A percentile compares a stretch with the other conserved stretches of the same genome.
Conservation (phyloP, 1,284 basidiomycete genomes). For the Pseudozyma thailandica region DNA sequence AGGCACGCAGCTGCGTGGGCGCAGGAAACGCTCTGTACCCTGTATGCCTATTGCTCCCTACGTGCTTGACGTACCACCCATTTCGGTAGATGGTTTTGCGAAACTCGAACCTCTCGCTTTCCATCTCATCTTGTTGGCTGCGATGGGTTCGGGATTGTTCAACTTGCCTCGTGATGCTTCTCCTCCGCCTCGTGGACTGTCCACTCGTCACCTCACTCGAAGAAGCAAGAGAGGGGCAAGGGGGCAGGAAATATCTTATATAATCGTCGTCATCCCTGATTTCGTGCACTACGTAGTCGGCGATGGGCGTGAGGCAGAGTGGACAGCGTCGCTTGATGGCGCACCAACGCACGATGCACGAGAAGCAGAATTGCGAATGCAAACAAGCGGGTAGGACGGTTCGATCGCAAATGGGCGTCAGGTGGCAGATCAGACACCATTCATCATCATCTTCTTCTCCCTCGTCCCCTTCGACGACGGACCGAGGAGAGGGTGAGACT, state of each 20-base stretch:
- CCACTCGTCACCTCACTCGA: not conserved
- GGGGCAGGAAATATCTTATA: slow-evolving; percentile 53
- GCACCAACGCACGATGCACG: slow-evolving; percentile 65
- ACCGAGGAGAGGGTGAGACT: too few relatives aligned
- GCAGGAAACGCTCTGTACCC: slow-evolving; percentile 51
- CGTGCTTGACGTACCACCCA: slow-evolving; percentile 58
- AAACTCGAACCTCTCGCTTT: slow-evolving; percentile 44
- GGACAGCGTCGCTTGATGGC: slow-evolving; percentile 64
- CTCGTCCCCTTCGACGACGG: not conserved
- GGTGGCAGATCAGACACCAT: slow-evolving; percentile 66
- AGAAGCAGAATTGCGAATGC: slow-evolving; percentile 67
- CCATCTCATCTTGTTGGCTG: not conserved
- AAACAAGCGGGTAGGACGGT: slow-evolving; percentile 61
- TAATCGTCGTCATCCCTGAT: slow-evolving; percentile 64
- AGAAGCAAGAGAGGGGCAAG: not conserved
- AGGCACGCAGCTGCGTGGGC: slow-evolving; percentile 35
- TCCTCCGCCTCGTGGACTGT: not conserved
- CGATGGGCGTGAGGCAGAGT: slow-evolving; percentile 59
- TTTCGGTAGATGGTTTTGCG: slow-evolving; percentile 60
- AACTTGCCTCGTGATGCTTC: too few relatives aligned
- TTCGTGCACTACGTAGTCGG: slow-evolving; percentile 57
- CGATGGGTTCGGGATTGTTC: too few relatives aligned
- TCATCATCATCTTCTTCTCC: slow-evolving; percentile 30
- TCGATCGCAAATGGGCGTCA: slow-evolving; percentile 54
- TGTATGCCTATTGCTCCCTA: slow-evolving; percentile 64